phyloP scores from a whole-genome alignment of 106 monocot genomes.

The Xerophyta viscosa region DNA sequence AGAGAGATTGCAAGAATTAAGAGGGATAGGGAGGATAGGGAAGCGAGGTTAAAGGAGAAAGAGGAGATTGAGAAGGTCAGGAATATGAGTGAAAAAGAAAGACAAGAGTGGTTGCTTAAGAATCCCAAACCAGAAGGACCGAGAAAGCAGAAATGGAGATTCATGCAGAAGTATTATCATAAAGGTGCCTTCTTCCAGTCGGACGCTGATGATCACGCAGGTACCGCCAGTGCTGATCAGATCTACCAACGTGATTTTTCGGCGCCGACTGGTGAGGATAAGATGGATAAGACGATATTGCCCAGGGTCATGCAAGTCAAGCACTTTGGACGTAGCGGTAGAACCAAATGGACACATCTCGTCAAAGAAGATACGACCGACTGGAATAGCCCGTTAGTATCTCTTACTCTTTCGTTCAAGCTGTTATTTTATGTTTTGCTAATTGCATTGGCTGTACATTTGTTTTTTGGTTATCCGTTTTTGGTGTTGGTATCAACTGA shows the following conservation, averaged over 20 bases:
- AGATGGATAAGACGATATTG: conserved; percentile 88
- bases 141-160: conserved; percentile 87
- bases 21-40: conserved; percentile 90
- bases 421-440: neutral
- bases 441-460: neutral
- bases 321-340: conserved; percentile 92
- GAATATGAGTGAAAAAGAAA: conserved; percentile 96
- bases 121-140: conserved; percentile 48
- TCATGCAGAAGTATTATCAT: conserved; percentile 98
- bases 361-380: conserved; percentile 97
- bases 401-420: neutral
- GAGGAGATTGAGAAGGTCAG: conserved; percentile 96
- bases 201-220: conserved; percentile 47
- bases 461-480: neutral
- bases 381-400: conserved; percentile 89
- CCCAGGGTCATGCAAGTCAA: conserved; percentile 99
- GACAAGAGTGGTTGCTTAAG: conserved; percentile 89
- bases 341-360: conserved; percentile 99
- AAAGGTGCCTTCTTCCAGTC: conserved; percentile 94
- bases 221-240: conserved; percentile 41
- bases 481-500: too few relatives aligned
- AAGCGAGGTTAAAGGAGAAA: conserved; percentile 87
- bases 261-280: conserved; percentile 87
- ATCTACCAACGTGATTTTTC: conserved; percentile 87
- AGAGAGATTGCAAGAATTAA: conserved; percentile 93